Evolutionary conservation across 2,329 filamentous ascomycete species (phyloP).

Genomic region (Phialemoniopsis sp.): DNA sequence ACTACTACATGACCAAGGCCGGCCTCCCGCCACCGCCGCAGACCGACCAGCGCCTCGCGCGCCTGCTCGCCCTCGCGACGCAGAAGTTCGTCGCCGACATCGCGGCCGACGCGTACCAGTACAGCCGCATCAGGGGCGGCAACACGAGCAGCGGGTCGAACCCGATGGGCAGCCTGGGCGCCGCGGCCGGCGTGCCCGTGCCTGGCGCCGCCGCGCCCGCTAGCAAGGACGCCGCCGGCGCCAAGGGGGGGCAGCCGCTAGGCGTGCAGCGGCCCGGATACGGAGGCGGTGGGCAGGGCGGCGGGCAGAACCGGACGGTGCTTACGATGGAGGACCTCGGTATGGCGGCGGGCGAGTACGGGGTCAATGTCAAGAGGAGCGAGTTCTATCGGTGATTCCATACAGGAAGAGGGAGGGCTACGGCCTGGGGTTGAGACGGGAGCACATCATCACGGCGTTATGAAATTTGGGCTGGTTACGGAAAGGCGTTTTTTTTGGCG

Average conservation of each 20-base stretch:
- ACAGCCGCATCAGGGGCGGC: conserved; percentile 90
- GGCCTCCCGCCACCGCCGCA: conserved; percentile 90
- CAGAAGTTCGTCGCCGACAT: conserved; percentile 99
- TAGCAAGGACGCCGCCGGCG: conserved; percentile 45
- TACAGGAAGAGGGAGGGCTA: conserved; percentile 9
- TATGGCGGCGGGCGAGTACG: conserved; percentile 97
- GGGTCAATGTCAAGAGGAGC: conserved; percentile 93
- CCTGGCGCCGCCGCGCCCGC: conserved; percentile 44
- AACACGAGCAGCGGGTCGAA: conserved; percentile 85
- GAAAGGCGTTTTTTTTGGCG: too few relatives aligned
- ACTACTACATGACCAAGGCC: conserved; percentile 96
- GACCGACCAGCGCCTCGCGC: conserved; percentile 84
- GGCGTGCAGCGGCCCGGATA: conserved; percentile 76
- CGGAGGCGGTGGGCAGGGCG: conserved; percentile 84
- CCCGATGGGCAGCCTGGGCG: conserved; percentile 82
- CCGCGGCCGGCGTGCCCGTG: conserved; percentile 62
- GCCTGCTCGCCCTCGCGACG: conserved; percentile 92
- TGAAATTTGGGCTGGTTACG: too few relatives aligned
- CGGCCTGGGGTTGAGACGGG: conserved; percentile 1
- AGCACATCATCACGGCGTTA: background rate
- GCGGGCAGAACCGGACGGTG: conserved; percentile 86
- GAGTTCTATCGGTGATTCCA: conserved; percentile 79
- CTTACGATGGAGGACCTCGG: conserved; percentile 98
- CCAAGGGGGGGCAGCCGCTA: conserved; percentile 51
- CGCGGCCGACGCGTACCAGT: conserved; percentile 96